A percentile compares a stretch with the other conserved stretches of the same genome.
These are phyloP conservation scores for Neurospora pannonica DNA, from an alignment of 495 filamentous ascomycete genomes.

Conservation along the genomic window DNA sequence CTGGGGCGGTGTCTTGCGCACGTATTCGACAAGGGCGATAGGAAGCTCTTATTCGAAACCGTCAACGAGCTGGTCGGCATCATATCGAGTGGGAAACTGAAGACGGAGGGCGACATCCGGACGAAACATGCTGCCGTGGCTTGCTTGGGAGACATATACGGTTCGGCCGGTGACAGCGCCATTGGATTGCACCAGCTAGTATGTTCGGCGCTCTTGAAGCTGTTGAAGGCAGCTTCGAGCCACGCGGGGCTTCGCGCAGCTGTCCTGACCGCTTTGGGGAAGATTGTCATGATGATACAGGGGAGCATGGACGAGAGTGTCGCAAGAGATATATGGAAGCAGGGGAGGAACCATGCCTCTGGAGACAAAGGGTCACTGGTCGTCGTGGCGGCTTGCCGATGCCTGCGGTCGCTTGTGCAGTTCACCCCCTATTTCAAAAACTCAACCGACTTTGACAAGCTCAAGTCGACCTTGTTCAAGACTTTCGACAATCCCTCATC, in stretches of 20 bases:
- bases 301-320: slow-evolving; percentile 72
- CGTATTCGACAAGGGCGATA: slow-evolving; percentile 79
- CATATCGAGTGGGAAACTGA: slow-evolving; percentile 66
- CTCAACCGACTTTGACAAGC: slow-evolving; percentile 79
- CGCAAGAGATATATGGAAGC: slow-evolving; percentile 91
- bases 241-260: slow-evolving; percentile 77
- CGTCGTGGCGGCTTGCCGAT: slow-evolving; percentile 70
- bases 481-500: slow-evolving; percentile 68
- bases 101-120: slow-evolving; percentile 55
- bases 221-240: slow-evolving; percentile 69
- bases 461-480: slow-evolving; percentile 74
- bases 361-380: slow-evolving; percentile 76
- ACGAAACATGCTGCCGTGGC: slow-evolving; percentile 78
- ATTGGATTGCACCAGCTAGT: slow-evolving; percentile 72
- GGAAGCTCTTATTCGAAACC: slow-evolving; percentile 87
- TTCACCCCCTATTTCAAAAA: slow-evolving; percentile 77
- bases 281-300: slow-evolving; percentile 61
- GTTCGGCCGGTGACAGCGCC: slow-evolving; percentile 83
- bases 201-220: slow-evolving; percentile 60
- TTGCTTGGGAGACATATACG: slow-evolving; percentile 84
- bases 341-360: slow-evolving; percentile 64
- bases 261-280: slow-evolving; percentile 69
- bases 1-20: slow-evolving; percentile 74
- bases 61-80: slow-evolving; percentile 79
- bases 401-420: slow-evolving; percentile 62